Evolutionary conservation across 2,329 filamentous ascomycete genomes (phyloP), one percentile per base, ranked within the genome.

Genomic region (Beauveria bassiana): DNA sequence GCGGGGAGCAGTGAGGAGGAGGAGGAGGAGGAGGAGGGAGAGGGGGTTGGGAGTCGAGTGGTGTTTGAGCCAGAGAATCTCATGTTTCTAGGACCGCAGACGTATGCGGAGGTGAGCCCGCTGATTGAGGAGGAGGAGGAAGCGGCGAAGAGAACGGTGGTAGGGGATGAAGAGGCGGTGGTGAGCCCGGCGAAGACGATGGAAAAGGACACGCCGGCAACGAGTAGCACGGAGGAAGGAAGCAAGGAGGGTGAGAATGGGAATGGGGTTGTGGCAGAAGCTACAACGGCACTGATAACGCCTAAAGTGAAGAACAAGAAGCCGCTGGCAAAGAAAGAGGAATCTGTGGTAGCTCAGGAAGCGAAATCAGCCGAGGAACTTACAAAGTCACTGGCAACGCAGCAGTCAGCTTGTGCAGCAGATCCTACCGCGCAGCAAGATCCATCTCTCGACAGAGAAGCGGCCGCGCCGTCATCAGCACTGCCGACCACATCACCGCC

Each of bases 31-130:
- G 68, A 73, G 22, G 7, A 71, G 72, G 5, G 67, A 69, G 68
- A 70, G 16, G 69, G 71, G 1, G 73, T 72, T 45, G 65, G 71
- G 55, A 64, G 69, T 40, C 66, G 72, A 47, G 74, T 66, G 1
- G 79, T 80, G 61, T 82, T 82, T 63, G 78, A 81, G 63, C 78
- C 79, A 3, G 80, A 81, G 64, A 78, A 73, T 63, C 81, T 83
- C 64, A 81, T 81, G 75, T 82, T 78, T 64, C 74, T 82, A 18
- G 80, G 80, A 0, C 78, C 80, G 0, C 78, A 77, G 1, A 68
- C 71, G 2, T 78, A 78, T 65, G 75, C 67, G 28, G 79, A 81
- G 57, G 70, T 79, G n/a, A 80, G 75, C 50, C 76, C 79, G 0
- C 57, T 78, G 31, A 71, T 65, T 0, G 74, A 76, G 28, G 75